Percentiles rank a stretch among this genome's conserved stretches.
These are phyloP conservation scores for Fagopyrum tataricum DNA, from an alignment of 148 eudicot species.

Conservation along the genomic window DNA sequence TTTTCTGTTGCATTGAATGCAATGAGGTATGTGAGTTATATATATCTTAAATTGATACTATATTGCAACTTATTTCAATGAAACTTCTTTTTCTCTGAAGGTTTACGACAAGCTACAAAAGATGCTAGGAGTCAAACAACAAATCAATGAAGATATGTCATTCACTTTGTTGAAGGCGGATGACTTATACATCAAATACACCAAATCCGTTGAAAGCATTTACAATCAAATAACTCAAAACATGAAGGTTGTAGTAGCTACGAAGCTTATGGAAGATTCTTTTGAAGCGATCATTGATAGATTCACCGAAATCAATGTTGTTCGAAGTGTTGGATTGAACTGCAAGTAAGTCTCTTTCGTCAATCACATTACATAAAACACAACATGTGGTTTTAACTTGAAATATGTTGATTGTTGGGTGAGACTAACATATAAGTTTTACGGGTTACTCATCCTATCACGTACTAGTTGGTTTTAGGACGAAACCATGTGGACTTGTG, in stretches of 20 bases:
- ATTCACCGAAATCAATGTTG: constrained; percentile 24
- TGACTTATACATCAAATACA: constrained; percentile 18
- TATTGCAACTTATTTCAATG: neutral
- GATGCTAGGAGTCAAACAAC: constrained; percentile 22
- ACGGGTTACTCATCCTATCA: no score
- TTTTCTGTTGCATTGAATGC: neutral
- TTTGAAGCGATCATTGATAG: constrained; percentile 37
- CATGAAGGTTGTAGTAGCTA: constrained; percentile 40
- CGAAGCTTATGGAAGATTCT: constrained; percentile 33
- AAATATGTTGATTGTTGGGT: no score
- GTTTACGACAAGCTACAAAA: constrained; percentile 24
- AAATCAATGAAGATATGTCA: constrained; percentile 19
- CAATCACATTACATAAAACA: no score
- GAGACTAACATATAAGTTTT: no score
- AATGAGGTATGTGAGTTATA: neutral
- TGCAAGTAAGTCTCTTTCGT: constrained; percentile 31
- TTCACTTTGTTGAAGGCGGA: constrained; percentile 42
- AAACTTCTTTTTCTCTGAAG: constrained; percentile 19
- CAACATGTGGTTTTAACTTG: no score
- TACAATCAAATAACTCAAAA: constrained; percentile 4
- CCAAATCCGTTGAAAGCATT: constrained; percentile 18
- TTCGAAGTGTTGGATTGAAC: constrained; percentile 37
- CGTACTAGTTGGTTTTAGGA: no score
- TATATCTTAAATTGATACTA: neutral
- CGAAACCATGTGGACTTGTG: no score